Evolutionary conservation across 306 rosid genomes (phyloP).

Genomic region (Rosa chinensis): DNA sequence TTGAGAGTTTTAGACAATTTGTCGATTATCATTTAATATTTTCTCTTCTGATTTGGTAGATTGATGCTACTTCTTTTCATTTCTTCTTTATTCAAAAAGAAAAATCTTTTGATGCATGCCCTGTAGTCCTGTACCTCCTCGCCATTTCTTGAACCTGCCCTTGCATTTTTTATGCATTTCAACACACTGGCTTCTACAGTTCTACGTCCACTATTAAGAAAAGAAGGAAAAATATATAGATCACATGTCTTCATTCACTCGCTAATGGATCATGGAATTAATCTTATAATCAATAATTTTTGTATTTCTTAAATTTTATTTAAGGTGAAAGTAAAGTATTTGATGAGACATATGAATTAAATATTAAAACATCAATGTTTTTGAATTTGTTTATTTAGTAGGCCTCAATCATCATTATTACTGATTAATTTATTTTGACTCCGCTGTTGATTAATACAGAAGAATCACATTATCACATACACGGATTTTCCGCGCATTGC

Average conservation of each 20-base stretch:
- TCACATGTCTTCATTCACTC: neutral
- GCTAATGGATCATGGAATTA: neutral
- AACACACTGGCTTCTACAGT: too few species aligned
- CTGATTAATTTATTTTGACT: neutral
- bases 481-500: neutral
- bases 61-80: neutral
- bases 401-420: neutral
- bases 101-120: too few species aligned
- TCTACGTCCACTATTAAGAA: too few species aligned
- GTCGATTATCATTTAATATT: neutral
- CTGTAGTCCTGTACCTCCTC: too few species aligned
- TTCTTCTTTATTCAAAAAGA: too few species aligned
- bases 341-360: neutral
- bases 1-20: too few species aligned
- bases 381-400: neutral
- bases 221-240: neutral
- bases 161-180: too few species aligned
- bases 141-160: neutral
- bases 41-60: too few species aligned
- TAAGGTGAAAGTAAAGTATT: neutral
- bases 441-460: neutral
- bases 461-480: neutral
- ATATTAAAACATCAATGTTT: neutral
- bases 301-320: too few species aligned
- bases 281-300: neutral